Base-by-base conservation (phyloP, 202 grass and related monocot genomes). In the Alloteropsis angusta region DNA sequence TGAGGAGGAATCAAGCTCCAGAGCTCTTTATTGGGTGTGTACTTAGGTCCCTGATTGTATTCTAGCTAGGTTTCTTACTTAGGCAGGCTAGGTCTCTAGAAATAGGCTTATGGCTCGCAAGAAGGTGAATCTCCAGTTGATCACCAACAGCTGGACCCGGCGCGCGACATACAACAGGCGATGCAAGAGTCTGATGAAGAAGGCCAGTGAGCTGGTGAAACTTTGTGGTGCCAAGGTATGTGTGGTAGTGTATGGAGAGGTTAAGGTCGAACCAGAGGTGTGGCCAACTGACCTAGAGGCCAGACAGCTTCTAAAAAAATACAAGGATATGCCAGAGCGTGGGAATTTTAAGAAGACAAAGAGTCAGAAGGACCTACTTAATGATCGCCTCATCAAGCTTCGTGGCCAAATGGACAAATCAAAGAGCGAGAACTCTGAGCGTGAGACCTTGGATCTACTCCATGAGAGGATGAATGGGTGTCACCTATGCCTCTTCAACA, bases 81-180 rank as follows among this genome's bases (percentile, higher is more conserved):
- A 41, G 37, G 19, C 1, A 55, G 0, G 7, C 35, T 73, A 11
- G 9, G 56, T 5, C 25, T 12, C 23, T 59, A 28, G n/a, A n/a
- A n/a, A n/a, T 59, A 28, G 55, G 11, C 0, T 9, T 11, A 87
- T 87, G 85, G 70, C 44, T 30, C 59, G 35, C 18, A 71, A 76
- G 61, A 84, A 78, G 60, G 75, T 85, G 44, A 82, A 67, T 34
- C 64, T 89, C 12, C 77, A 83, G 19, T 74, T 57, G 77, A 89
- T 89, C 23, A 1, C 72, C 5, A 66, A 82, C 28, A 64, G 78
- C 41, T 59, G 72, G 0, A 78, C 11, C 1, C 71, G 78, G 2
- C 64, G 57, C 1, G 36, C 65, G 0, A 74, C 87, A 0, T 85
- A 69, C 36, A 82, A 44, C 72, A 85, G 59, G 47, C 30, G 72